A percentile compares a stretch with the other conserved stretches of the same genome.
These are phyloP conservation scores for Yarrowia sp. DNA, from an alignment of 805 yeast species.

Conservation along the genomic window DNA sequence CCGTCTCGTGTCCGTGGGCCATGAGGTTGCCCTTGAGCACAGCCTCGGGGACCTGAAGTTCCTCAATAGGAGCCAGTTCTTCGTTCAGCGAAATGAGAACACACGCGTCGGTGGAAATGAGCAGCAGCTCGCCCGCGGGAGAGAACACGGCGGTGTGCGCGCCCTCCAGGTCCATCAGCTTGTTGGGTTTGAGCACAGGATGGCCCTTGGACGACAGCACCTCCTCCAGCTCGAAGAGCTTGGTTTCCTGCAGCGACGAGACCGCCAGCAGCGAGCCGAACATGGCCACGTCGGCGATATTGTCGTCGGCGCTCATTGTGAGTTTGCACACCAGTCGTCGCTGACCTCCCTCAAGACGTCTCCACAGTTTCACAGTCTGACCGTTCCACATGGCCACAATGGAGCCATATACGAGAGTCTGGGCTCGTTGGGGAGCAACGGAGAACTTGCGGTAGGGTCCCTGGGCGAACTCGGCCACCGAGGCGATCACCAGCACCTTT, in stretches of 20 bases:
- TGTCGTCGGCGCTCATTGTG: constrained; percentile 75
- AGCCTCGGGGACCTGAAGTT: constrained; percentile 40
- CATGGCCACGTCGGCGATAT: constrained; percentile 70
- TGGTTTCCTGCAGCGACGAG: constrained; percentile 70
- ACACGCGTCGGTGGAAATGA: background rate
- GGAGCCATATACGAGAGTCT: constrained; percentile 57
- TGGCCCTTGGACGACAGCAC: constrained; percentile 42
- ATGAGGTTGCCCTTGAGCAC: constrained; percentile 45
- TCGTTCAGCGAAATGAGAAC: constrained; percentile 44
- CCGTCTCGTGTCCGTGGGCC: constrained; percentile 60
- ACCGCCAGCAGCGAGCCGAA: constrained; percentile 74
- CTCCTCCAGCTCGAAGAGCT: constrained; percentile 68
- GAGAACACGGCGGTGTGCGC: constrained; percentile 23
- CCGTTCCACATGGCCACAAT: constrained; percentile 81
- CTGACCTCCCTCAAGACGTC: constrained; percentile 39
- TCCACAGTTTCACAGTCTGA: constrained; percentile 83
- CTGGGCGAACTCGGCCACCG: constrained; percentile 69
- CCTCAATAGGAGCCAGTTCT: constrained; percentile 22
- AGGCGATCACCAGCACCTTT: constrained; percentile 57
- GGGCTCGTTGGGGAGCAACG: constrained; percentile 63
- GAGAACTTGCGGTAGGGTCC: constrained; percentile 77
- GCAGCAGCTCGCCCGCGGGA: constrained; percentile 11
- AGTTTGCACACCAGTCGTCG: constrained; percentile 67
- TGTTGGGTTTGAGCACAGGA: constrained; percentile 50
- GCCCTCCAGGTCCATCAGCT: constrained; percentile 31